These are phyloP conservation scores for Clonostachys byssicola DNA, from an alignment of 2,329 filamentous ascomycete genomes.

Conservation along the genomic window DNA sequence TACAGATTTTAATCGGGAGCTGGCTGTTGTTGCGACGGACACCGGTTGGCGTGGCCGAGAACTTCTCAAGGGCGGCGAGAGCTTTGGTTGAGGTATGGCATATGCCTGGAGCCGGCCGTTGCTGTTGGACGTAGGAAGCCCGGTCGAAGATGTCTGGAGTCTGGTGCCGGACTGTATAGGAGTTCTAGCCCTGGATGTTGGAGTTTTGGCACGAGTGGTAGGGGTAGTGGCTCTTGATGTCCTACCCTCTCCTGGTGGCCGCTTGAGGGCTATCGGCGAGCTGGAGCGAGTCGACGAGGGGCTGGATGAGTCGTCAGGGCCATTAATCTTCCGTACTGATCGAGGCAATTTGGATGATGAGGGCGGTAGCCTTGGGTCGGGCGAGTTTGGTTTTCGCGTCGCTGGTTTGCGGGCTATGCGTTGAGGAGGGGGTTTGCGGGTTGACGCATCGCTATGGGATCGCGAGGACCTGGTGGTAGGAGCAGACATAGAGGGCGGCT, in stretches of 20 bases:
- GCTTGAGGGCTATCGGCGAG: constrained; percentile 44
- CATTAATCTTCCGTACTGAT: constrained; percentile 39
- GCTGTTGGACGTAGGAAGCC: constrained; percentile 41
- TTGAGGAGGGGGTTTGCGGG: constrained; percentile 19
- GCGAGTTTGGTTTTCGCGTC: constrained; percentile 14
- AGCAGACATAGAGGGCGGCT: constrained; percentile 10
- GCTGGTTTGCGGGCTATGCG: constrained; percentile 24
- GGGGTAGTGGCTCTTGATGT: constrained; percentile 28
- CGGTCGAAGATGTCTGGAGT: constrained; percentile 34
- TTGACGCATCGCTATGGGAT: constrained; percentile 57
- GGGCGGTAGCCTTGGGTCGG: constrained; percentile 14
- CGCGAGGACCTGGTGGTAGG: constrained; percentile 33
- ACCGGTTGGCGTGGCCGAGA: constrained; percentile 79
- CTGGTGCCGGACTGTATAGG: constrained; percentile 20
- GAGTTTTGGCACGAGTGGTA: constrained; percentile 31
- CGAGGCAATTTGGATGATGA: constrained; percentile 38
- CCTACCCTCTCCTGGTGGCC: constrained; percentile 31
- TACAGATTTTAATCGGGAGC: constrained; percentile 61
- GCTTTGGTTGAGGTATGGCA: constrained; percentile 67
- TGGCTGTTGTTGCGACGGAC: constrained; percentile 67
- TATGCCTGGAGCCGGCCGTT: constrained; percentile 66
- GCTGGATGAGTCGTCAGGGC: constrained; percentile 39
- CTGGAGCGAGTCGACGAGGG: constrained; percentile 50
- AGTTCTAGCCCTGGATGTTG: constrained; percentile 35
- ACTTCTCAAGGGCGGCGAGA: constrained; percentile 75